These are phyloP conservation scores for Pisolithus thermaeus DNA, from an alignment of 1,284 basidiomycete genomes.

Conservation along the genomic window DNA sequence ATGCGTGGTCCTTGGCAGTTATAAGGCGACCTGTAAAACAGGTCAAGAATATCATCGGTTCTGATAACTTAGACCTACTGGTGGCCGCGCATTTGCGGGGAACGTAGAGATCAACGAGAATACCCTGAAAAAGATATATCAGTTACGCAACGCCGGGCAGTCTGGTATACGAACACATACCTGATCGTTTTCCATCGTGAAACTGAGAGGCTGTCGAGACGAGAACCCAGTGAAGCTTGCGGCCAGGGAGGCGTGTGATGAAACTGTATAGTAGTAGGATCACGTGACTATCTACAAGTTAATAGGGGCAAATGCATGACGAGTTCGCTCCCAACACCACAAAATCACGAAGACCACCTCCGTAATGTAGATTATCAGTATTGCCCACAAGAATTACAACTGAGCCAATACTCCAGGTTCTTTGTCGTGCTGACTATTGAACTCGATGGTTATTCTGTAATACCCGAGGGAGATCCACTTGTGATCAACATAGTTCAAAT, in stretches of 20 bases:
- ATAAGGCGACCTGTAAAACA: conserved; percentile 77
- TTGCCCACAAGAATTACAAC: neutral
- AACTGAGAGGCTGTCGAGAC: neutral
- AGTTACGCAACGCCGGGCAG: neutral
- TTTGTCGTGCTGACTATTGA: neutral
- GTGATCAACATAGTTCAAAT: too few species aligned
- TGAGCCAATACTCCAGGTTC: too few species aligned
- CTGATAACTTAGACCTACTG: conserved; percentile 50
- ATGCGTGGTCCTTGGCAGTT: conserved; percentile 98
- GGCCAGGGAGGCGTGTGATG: conserved; percentile 20
- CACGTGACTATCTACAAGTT: conserved; percentile 3
- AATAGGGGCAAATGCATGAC: too few species aligned
- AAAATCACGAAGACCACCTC: neutral
- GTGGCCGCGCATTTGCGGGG: conserved; percentile 98
- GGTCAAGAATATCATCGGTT: conserved; percentile 4
- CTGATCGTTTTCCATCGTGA: conserved; percentile 76
- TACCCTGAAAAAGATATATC: conserved; percentile 54
- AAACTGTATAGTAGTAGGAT: conserved; percentile 25
- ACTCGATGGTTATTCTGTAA: too few species aligned
- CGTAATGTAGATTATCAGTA: neutral
- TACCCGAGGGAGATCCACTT: too few species aligned
- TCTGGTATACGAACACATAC: conserved; percentile 34
- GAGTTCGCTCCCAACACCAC: neutral
- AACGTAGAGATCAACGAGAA: conserved; percentile 99
- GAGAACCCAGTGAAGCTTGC: neutral